Percentiles rank a stretch among this genome's conserved stretches.
These are phyloP conservation scores for Amaranthus palmeri DNA, from an alignment of 148 eudicot genomes.

Conservation along the genomic window DNA sequence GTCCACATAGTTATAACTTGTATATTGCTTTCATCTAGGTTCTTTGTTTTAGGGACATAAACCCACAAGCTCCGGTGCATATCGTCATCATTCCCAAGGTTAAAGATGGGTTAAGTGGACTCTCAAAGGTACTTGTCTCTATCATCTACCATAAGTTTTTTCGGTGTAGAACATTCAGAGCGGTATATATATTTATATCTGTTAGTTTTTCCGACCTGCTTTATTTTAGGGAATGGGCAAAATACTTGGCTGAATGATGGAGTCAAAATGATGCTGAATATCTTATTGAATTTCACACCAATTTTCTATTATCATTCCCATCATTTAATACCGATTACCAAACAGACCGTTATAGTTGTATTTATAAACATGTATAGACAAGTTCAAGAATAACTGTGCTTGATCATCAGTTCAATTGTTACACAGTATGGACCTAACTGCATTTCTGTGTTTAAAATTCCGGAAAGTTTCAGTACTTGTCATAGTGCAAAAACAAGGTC, in stretches of 20 bases:
- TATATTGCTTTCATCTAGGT: conserved; percentile 42
- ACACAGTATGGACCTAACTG: too few species aligned
- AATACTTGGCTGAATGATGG: not conserved
- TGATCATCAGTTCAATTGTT: not conserved
- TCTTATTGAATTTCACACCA: not conserved
- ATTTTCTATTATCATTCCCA: not conserved
- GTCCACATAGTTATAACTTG: not conserved
- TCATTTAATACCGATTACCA: not conserved
- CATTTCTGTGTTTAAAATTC: too few species aligned
- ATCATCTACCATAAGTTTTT: not conserved
- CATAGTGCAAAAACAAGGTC: too few species aligned
- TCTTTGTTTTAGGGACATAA: conserved; percentile 85
- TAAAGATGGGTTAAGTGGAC: conserved; percentile 74
- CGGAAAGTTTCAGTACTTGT: too few species aligned
- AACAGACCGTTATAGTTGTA: not conserved
- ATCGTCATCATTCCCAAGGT: conserved; percentile 81
- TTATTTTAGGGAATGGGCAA: not conserved
- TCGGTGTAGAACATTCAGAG: not conserved
- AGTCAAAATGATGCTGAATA: not conserved
- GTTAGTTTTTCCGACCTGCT: not conserved
- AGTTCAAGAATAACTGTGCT: not conserved
- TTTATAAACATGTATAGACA: not conserved
- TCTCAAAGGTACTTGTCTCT: conserved; percentile 47
- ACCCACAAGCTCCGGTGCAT: conserved; percentile 84
- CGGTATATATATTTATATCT: not conserved